Evolutionary conservation across 2,329 filamentous ascomycete species (phyloP), one percentile per base, ranked within the genome.

Genomic region (Pseudocercospora ulei): DNA sequence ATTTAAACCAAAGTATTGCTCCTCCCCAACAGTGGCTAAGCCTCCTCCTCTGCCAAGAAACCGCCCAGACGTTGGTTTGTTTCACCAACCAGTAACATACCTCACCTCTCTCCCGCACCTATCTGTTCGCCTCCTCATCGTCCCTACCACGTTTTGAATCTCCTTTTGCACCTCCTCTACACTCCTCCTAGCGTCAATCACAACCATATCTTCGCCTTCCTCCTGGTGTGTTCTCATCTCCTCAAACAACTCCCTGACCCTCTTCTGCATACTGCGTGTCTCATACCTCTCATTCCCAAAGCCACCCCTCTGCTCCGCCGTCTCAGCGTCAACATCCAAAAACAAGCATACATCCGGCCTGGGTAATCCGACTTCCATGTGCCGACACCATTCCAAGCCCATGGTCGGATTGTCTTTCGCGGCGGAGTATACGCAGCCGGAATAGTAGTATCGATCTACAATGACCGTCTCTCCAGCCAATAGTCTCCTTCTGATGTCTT

Each of bases 401-500:
- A 95, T 70, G 1, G 67, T 61, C 0, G 78, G 74, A 51, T 83
- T 84, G 28, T 75, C 69, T 59, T 96, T 96, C 3, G 90, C 88
- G 0, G 85, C 84, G 14, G 80, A 85, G 66, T 96, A 98, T 34
- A 95, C 85, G 41, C 87, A 82, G 38, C 90, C 90, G 12, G 82
- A 90, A 67, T 94, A 88, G 60, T 92, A 93, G 66, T 96, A 98
- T 31, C 90, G 78, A 62, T 98, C 90, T 50, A 88, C 78, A 24
- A 98, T 69, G 19, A 98, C 71, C 0, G 76, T 90, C 12, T 71
- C 78, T 5, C 88, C 87, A 1, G 67, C 61, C 1, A 67, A 64
- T 4, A 95, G 66, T 4, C 59, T 56, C 13, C 52, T 34, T 44
- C 56, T 50, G 18, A 69, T 68, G 1, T 57, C 58, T 25, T 57